Evolutionary conservation across 75 land plant genomes (phyloP), one percentile per base, ranked within the genome.

Genomic region (Cunninghamia lanceolata): DNA sequence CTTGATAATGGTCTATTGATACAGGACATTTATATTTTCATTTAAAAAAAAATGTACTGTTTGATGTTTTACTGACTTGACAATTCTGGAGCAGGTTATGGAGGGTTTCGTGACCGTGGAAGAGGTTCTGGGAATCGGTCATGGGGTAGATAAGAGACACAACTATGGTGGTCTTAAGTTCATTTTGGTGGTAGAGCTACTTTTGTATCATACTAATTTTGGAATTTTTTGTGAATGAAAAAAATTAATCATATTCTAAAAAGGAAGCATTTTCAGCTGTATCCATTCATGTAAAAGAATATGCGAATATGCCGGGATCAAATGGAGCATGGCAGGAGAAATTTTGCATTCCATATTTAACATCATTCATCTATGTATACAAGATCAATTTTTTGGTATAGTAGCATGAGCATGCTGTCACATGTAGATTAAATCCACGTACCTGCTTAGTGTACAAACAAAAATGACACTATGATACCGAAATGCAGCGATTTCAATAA

Each of bases 91-190:
- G 28, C 83, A 88, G 91, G 90, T 73, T 83, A 83, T 86, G 91
- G 91, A 15, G 88, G 90, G 3, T 91, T 86, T 66, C 92, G 92
- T 34, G 94, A 94, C 56, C 90, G 95, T 39, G 91, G 92, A 10
- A 90, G 94, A 81, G 93, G 91, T 70, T 93, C 56, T 84, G 93
- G 94, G 46, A 89, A 91, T 82, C 89, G 91, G 1, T 90, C 93
- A 34, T 71, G 91, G 14, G 87, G 94, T 90, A 89, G 85, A 76
- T 92, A 45, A 43, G 82, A 42, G 45, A 9, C 5, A 13, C 11
- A 3, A 45, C 15, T 11, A n/a, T 79, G 21, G 14, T n/a, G 34
- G n/a, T 43, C 32, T 80, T 45, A 80, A 45, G 47, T 80, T 42
- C 15, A 80, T 45, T 80, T 80, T 19, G n/a, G 28, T 43, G 32